Evolutionary conservation across 805 yeast species (phyloP).

Genomic region (Candida coquimbonensis): DNA sequence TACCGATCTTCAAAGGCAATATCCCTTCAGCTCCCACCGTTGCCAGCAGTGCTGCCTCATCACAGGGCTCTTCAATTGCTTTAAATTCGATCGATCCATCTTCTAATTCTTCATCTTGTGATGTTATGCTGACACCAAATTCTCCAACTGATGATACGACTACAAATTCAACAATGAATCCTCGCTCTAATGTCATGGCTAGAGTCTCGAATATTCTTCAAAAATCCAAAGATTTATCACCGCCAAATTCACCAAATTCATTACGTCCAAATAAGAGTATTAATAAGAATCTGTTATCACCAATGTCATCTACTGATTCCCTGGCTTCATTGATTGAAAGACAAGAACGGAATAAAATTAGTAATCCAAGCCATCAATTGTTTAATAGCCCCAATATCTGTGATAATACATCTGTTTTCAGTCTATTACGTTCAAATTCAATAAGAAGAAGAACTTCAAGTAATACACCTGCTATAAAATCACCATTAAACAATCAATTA

Average conservation of each 20-base stretch:
- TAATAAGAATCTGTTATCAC: slow-evolving; percentile 6
- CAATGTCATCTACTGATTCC: slow-evolving; percentile 30
- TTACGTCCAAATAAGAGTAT: not conserved
- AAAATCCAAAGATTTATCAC: slow-evolving; percentile 11
- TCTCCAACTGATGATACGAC: not conserved
- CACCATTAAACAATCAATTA: slow-evolving; percentile 12
- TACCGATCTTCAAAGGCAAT: not conserved
- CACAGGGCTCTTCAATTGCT: no score
- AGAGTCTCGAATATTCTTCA: slow-evolving; percentile 15
- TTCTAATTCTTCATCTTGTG: not conserved
- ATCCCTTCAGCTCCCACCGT: no score
- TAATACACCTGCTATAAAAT: slow-evolving; percentile 8
- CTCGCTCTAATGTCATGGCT: slow-evolving; percentile 10
- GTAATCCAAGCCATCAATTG: slow-evolving; percentile 34
- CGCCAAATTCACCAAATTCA: slow-evolving; percentile 11
- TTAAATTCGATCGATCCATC: no score
- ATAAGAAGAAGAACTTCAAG: slow-evolving; percentile 7
- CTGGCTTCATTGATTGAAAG: slow-evolving; percentile 32
- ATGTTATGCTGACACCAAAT: slow-evolving; percentile 2
- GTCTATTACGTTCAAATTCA: slow-evolving; percentile 7
- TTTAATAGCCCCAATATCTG: slow-evolving; percentile 11
- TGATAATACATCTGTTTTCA: slow-evolving; percentile 11
- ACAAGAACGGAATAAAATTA: slow-evolving; percentile 33
- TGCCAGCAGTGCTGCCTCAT: no score
- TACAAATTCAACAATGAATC: not conserved